These are phyloP conservation scores for Linnemannia schmuckeri DNA, from an alignment of 192 early-diverging fungal genomes.

Conservation along the genomic window DNA sequence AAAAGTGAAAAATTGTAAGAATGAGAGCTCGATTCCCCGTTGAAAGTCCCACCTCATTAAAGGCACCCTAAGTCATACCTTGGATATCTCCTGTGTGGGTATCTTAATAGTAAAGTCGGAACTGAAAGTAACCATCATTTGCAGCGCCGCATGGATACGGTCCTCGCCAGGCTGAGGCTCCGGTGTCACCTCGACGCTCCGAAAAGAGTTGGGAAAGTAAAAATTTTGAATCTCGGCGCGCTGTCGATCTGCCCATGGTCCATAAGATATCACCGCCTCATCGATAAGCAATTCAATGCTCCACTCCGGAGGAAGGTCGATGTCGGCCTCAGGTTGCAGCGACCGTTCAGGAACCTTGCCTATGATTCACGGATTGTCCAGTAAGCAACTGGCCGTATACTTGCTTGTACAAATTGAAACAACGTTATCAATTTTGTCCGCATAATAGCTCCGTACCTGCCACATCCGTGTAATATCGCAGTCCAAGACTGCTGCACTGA, in stretches of 20 bases:
- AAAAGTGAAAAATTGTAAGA: neutral
- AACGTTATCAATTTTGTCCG: neutral
- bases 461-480: conserved; percentile 77
- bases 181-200: conserved; percentile 62
- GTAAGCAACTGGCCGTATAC: neutral
- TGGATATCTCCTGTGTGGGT: conserved; percentile 79
- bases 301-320: conserved; percentile 78
- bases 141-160: conserved; percentile 68
- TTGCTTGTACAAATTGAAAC: too few species aligned
- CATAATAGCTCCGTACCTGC: conserved; percentile 60
- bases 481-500: conserved; percentile 65
- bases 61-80: conserved; percentile 55
- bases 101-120: conserved; percentile 69
- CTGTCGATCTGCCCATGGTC: conserved; percentile 87
- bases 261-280: conserved; percentile 76
- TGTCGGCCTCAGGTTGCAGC: conserved; percentile 27
- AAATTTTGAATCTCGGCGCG: conserved; percentile 74
- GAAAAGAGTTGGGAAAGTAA: conserved; percentile 80
- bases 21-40: neutral
- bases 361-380: neutral
- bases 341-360: conserved; percentile 59
- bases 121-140: conserved; percentile 72
- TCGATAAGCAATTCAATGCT: conserved; percentile 69
- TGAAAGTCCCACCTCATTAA: neutral
- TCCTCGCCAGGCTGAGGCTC: conserved; percentile 65